These are phyloP conservation scores for Eucalyptus fibrosa DNA, from an alignment of 345 rosid species.

Conservation along the genomic window DNA sequence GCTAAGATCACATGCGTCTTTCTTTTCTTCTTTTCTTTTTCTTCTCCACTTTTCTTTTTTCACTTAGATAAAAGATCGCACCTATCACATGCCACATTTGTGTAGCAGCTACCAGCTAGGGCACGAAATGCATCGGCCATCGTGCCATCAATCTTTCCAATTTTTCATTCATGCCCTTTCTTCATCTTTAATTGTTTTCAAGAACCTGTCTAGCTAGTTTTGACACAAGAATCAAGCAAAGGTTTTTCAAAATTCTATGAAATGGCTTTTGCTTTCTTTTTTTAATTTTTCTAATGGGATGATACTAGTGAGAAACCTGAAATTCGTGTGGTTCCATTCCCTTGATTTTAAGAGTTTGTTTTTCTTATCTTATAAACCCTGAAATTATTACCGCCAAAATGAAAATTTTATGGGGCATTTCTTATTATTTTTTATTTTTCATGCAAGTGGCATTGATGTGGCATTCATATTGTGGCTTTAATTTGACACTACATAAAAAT, in stretches of 20 bases:
- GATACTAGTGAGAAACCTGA: background rate
- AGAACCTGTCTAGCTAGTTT: background rate
- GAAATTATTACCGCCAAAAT: fast-evolving
- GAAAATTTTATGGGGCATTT: background rate
- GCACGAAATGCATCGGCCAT: background rate
- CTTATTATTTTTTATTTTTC: background rate
- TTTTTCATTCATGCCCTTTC: background rate
- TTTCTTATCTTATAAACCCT: background rate
- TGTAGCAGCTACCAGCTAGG: background rate
- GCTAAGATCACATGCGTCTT: background rate
- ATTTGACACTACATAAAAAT: background rate
- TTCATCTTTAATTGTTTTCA: background rate
- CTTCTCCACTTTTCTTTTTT: background rate
- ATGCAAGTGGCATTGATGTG: background rate
- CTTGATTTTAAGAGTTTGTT: background rate
- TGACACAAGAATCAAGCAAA: background rate
- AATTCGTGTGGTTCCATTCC: fast-evolving
- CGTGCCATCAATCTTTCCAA: background rate
- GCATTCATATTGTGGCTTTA: background rate
- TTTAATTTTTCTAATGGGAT: background rate
- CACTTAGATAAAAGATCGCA: background rate
- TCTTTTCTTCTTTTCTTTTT: background rate
- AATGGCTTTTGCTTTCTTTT: background rate
- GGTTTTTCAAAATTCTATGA: background rate
- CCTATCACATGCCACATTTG: background rate